Percentiles rank a stretch among this genome's conserved stretches.
Evolutionary conservation across 371 early-diverging fungal genomes (phyloP).

Genomic region (Haplosporangium sp.): DNA sequence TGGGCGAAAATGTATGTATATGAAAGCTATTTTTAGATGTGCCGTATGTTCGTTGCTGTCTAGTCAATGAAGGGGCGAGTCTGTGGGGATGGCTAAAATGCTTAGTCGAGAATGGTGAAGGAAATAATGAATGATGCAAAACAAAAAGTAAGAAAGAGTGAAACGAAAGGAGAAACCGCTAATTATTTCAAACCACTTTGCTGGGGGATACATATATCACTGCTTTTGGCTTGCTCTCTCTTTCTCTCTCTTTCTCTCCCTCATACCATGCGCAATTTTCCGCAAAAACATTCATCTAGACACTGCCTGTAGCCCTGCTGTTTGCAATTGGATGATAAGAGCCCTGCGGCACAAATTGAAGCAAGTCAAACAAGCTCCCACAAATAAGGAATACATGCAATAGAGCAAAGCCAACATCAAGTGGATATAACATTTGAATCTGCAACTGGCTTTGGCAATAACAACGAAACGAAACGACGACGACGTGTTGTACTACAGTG

Average conservation of each 20-base stretch:
- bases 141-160: background rate
- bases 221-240: background rate
- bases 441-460: no score
- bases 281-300: background rate
- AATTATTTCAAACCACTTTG: background rate
- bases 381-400: no score
- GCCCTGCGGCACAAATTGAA: slow-evolving; percentile 3
- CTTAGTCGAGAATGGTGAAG: background rate
- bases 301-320: background rate
- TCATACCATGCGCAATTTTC: background rate
- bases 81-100: background rate
- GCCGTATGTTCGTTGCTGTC: background rate
- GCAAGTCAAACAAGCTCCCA: background rate
- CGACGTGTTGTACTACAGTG: no score
- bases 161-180: slow-evolving; percentile 1
- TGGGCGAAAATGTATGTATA: background rate
- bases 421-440: no score
- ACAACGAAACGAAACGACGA: no score
- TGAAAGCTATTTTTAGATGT: slow-evolving; percentile 3
- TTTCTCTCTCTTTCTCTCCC: background rate
- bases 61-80: background rate
- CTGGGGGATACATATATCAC: no score
- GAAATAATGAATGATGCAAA: background rate
- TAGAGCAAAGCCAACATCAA: no score
- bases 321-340: background rate